Percentiles rank a stretch among this genome's conserved stretches.
These are phyloP conservation scores for Neurospora sp. DNA, from an alignment of 495 filamentous ascomycete species.

Conservation along the genomic window DNA sequence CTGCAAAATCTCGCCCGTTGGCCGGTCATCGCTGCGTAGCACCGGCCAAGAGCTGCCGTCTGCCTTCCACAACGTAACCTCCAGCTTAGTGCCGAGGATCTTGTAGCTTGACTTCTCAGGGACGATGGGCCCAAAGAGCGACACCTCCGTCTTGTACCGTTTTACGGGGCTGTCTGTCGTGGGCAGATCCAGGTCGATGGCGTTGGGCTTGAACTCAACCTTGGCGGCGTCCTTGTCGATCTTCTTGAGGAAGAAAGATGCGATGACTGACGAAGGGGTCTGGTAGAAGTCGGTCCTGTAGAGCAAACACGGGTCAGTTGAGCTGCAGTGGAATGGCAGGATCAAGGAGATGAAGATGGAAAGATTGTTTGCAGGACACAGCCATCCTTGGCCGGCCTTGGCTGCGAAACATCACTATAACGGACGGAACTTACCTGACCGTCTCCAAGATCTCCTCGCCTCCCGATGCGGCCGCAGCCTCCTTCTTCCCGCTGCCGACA, in stretches of 20 bases:
- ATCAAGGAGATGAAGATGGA: slow-evolving; percentile 2
- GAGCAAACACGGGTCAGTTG: slow-evolving; percentile 5
- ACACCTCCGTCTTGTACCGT: slow-evolving; percentile 63
- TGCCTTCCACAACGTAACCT: slow-evolving; percentile 72
- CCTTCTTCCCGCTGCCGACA: slow-evolving; percentile 65
- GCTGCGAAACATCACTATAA: slow-evolving; percentile 9
- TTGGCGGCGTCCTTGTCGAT: slow-evolving; percentile 72
- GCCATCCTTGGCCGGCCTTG: slow-evolving; percentile 23
- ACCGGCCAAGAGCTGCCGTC: slow-evolving; percentile 82
- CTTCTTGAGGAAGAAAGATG: slow-evolving; percentile 92
- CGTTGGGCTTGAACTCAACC: slow-evolving; percentile 51
- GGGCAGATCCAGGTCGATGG: slow-evolving; percentile 64
- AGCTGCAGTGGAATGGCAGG: slow-evolving; percentile 4
- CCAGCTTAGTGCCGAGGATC: slow-evolving; percentile 91
- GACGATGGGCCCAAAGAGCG: slow-evolving; percentile 69
- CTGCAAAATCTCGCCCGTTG: slow-evolving; percentile 73
- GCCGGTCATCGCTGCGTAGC: slow-evolving; percentile 71
- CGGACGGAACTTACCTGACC: slow-evolving; percentile 47
- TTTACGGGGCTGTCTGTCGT: slow-evolving; percentile 67
- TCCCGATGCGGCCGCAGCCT: slow-evolving; percentile 33
- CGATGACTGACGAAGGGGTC: slow-evolving; percentile 73
- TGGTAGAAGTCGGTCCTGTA: slow-evolving; percentile 89
- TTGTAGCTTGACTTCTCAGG: slow-evolving; percentile 63
- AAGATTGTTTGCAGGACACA: slow-evolving; percentile 18
- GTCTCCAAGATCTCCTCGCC: slow-evolving; percentile 52